Base-by-base conservation (phyloP, 2,329 filamentous ascomycete genomes). In the Claviceps spartinae region DNA sequence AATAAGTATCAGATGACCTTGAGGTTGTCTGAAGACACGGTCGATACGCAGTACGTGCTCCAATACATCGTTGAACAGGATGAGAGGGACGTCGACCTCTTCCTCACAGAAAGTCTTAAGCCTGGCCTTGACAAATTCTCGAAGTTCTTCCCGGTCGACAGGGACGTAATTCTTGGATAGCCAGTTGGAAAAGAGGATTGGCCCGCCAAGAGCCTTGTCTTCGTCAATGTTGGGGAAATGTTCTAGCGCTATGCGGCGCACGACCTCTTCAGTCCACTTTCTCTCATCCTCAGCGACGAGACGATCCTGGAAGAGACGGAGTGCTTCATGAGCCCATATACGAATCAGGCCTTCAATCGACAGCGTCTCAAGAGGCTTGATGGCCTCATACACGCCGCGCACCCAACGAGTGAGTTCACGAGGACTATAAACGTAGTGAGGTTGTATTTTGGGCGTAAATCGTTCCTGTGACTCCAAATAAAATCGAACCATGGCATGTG, bases 151-250 rank as follows among this genome's bases (percentile, higher is more conserved):
- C 59, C 93, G 86, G 62, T 95, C 89, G 41, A 99, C 93, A 6
- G 93, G 93, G 11, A 97, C 82, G 63, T 99, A 99, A 67, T 99
- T 87, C 80, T 95, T 97, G 13, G 91, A 97, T 5, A 98, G 78
- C 93, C 93, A 99, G 71, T 98, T 99, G 6, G 94, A 98, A 76
- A 95, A 99, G 52, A 99, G 73, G 51, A 99, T 97, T 0, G 93
- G 94, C 0, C 88, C 88, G 57, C 87, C 86, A 34, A 99, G 79
- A 47, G 93, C 90, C 67, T 88, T 85, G 44, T 85, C 77, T 59
- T 96, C 86, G 55, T 98, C 87, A 55, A 98, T 88, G n/a, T 83
- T 95, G 0, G 93, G 93, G 78, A 99, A 99, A 64, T 86, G 82
- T 55, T 96, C 86, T 43, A 93, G 70, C 0, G 93, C 93, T 61